Conservation (phyloP, 768 basidiomycete genomes). For the Mycena epipterygia region DNA sequence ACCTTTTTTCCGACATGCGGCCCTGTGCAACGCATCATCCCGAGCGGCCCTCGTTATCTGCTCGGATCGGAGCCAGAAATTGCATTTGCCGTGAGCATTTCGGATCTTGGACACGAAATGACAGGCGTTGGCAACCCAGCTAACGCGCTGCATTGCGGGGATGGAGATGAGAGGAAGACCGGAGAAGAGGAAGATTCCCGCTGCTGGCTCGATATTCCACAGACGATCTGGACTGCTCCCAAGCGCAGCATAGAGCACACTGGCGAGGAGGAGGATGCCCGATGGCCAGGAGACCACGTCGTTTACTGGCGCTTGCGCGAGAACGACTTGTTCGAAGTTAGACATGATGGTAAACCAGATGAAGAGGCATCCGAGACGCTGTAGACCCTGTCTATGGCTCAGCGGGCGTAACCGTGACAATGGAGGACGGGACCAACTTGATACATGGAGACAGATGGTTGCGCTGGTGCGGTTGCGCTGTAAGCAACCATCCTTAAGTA, state of each 20-base stretch:
- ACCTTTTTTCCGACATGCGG: too few species aligned
- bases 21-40: too few species aligned
- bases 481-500: too few species aligned
- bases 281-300: constrained; percentile 47
- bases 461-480: too few species aligned
- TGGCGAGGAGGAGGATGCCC: constrained; percentile 46
- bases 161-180: constrained; percentile 43
- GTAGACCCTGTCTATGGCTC: too few species aligned
- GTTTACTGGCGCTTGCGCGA: constrained; percentile 46
- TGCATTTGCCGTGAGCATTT: constrained; percentile 35
- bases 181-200: constrained; percentile 39
- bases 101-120: constrained; percentile 45
- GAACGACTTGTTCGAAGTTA: constrained; percentile 9
- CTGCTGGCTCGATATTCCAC: constrained; percentile 45
- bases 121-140: constrained; percentile 40
- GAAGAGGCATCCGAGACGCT: too few species aligned
- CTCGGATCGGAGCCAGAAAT: constrained; percentile 45
- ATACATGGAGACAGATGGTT: too few species aligned
- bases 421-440: too few species aligned
- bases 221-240: constrained; percentile 40
- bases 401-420: too few species aligned
- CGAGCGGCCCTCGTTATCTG: constrained; percentile 7
- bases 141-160: constrained; percentile 40
- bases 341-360: neutral
- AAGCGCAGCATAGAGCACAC: constrained; percentile 44